Percentiles rank a stretch among this genome's conserved stretches.
Evolutionary conservation across 139 green algal species (phyloP).

Genomic region (Trebouxia sp.): DNA sequence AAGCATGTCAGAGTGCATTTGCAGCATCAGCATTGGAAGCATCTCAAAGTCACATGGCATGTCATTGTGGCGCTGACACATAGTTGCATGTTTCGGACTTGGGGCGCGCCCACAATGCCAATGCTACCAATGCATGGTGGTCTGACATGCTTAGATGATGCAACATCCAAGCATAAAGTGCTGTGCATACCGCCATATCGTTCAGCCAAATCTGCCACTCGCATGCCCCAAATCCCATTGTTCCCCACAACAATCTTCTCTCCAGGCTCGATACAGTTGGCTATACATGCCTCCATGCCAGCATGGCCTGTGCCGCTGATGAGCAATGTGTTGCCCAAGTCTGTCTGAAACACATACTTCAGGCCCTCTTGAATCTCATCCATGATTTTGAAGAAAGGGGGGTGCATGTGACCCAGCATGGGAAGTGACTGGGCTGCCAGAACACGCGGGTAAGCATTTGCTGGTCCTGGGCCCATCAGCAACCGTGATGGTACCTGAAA

Average conservation of each 20-base stretch:
- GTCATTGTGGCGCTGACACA: too few species aligned
- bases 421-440: constrained; percentile 78
- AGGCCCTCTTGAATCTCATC: constrained; percentile 85
- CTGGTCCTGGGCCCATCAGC: constrained; percentile 86
- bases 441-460: constrained; percentile 81
- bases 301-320: constrained; percentile 73
- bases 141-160: not conserved
- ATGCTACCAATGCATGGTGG: too few species aligned
- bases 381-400: constrained; percentile 94
- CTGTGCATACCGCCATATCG: constrained; percentile 72
- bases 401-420: constrained; percentile 80
- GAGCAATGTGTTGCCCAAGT: constrained; percentile 81
- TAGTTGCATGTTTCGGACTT: not conserved
- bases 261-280: constrained; percentile 90
- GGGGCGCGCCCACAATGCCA: too few species aligned
- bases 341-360: constrained; percentile 77
- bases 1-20: too few species aligned
- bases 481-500: constrained; percentile 71
- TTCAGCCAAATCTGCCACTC: constrained; percentile 80
- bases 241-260: constrained; percentile 83
- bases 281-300: constrained; percentile 91
- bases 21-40: too few species aligned
- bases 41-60: too few species aligned
- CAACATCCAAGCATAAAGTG: not conserved
- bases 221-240: constrained; percentile 89